Base-by-base conservation (phyloP, 768 basidiomycete genomes). In the Boletus tylopilopsis region DNA sequence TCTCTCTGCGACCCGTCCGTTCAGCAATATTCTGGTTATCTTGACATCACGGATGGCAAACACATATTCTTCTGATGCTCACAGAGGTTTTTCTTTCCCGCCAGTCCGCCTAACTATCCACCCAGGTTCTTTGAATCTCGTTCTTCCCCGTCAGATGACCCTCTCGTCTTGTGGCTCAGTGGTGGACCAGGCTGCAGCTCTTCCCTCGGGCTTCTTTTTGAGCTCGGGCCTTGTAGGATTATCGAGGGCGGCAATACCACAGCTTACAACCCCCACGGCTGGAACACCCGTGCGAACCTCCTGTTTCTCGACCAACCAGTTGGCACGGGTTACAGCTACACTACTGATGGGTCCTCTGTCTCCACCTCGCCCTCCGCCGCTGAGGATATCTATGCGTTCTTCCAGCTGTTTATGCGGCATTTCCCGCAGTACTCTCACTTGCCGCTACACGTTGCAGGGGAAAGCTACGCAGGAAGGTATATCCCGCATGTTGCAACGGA, bases 41-140 rank as follows among this genome's bases (percentile, higher is more conserved):
- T 94, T 27, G 90, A 93, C 62, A 78, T 90, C 47, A 79, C 81
- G 0, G 79, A 87, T 9, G 81, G 83, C 58, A 87, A 86, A 57
- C 90, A 93, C 59, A 73, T 93, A 21, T 94, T 93, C 78, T 92
- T 90, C 73, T 93, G 90, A 90, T 86, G 58, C 58, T n/a, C n/a
- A n/a, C n/a, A n/a, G n/a, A n/a, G n/a, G 75, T 66, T 35, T 27
- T n/a, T n/a, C n/a, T n/a, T n/a, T n/a, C n/a, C n/a, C n/a, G n/a
- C n/a, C n/a, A n/a, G n/a, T n/a, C n/a, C n/a, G n/a, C n/a, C n/a
- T n/a, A n/a, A n/a, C n/a, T n/a, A n/a, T n/a, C n/a, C n/a, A n/a
- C 33, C 41, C 50, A 90, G 88, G 88, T 93, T 91, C 78, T 93
- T 97, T 58, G 94, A 96, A 70, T 81, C 87, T 1, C 77, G 94